phyloP scores from a whole-genome alignment of 371 early-diverging fungal species.

The Lichtheimia ramosa region DNA sequence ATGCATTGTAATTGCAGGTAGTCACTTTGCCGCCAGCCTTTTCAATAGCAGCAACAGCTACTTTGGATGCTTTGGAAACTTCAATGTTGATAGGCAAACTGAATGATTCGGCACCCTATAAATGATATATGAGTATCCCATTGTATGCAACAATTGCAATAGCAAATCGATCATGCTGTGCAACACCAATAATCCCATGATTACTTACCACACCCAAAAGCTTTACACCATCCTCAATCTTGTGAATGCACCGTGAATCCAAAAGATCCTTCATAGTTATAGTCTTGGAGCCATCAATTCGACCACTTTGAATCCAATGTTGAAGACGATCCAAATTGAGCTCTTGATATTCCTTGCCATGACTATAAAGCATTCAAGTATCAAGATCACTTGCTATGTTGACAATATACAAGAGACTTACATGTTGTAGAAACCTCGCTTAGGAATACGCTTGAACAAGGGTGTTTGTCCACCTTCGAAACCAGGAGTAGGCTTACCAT shows the following conservation, averaged over 20 bases:
- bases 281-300: constrained; percentile 77
- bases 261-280: constrained; percentile 87
- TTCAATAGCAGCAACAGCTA: constrained; percentile 85
- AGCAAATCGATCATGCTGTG: background rate
- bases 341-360: constrained; percentile 68
- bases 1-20: constrained; percentile 75
- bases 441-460: constrained; percentile 81
- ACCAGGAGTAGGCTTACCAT: constrained; percentile 76
- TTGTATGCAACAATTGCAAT: background rate
- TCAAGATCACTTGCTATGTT: background rate
- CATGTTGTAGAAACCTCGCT: constrained; percentile 86
- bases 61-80: constrained; percentile 80
- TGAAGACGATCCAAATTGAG: constrained; percentile 89
- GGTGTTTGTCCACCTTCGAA: constrained; percentile 97
- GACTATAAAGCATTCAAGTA: constrained; percentile 27
- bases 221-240: constrained; percentile 86
- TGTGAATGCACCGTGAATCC: constrained; percentile 73
- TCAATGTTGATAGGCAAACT: constrained; percentile 76
- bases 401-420: constrained; percentile 24
- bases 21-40: constrained; percentile 83
- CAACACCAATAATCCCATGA: background rate
- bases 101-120: constrained; percentile 66
- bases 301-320: constrained; percentile 86
- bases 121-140: too few relatives aligned
- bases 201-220: constrained; percentile 74